Evolutionary conservation across 2,329 filamentous ascomycete species (phyloP).

Genomic region (Calonectria pteridis): DNA sequence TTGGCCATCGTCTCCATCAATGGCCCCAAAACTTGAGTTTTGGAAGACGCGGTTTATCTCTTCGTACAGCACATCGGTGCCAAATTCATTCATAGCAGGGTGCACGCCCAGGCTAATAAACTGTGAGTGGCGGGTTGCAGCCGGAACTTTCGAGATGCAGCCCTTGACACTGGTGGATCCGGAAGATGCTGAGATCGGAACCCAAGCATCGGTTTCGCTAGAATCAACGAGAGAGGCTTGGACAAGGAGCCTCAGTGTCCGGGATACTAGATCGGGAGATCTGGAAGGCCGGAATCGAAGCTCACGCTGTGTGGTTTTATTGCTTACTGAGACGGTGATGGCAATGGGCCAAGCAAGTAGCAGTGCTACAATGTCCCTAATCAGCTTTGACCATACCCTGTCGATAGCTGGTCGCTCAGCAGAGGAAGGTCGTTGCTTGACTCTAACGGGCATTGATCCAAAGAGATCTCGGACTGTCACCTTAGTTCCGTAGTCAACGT

Average conservation of each 20-base stretch:
- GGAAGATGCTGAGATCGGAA: constrained; percentile 76
- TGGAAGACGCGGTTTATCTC: constrained; percentile 83
- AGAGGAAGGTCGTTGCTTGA: constrained; percentile 79
- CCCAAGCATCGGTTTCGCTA: constrained; percentile 70
- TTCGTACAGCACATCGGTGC: constrained; percentile 77
- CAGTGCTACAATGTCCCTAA: constrained; percentile 69
- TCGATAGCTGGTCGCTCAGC: constrained; percentile 64
- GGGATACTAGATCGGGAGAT: constrained; percentile 33
- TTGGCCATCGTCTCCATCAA: constrained; percentile 61
- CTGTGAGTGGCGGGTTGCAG: constrained; percentile 79
- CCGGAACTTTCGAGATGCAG: constrained; percentile 77
- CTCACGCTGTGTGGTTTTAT: constrained; percentile 56
- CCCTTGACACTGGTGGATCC: constrained; percentile 74
- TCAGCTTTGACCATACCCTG: constrained; percentile 75
- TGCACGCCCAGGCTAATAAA: constrained; percentile 84
- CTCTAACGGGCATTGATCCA: constrained; percentile 89
- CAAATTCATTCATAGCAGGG: constrained; percentile 69
- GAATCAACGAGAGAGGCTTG: constrained; percentile 75
- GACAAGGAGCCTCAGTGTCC: constrained; percentile 65
- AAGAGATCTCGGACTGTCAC: constrained; percentile 86
- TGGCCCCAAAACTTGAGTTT: constrained; percentile 80
- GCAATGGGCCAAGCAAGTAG: constrained; percentile 76
- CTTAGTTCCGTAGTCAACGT: constrained; percentile 77
- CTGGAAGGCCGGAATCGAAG: constrained; percentile 51
- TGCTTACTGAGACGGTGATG: constrained; percentile 70